Evolutionary conservation across 441 rosid species (phyloP), one percentile per base, ranked within the genome.

Genomic region (Adansonia rubrostipa): DNA sequence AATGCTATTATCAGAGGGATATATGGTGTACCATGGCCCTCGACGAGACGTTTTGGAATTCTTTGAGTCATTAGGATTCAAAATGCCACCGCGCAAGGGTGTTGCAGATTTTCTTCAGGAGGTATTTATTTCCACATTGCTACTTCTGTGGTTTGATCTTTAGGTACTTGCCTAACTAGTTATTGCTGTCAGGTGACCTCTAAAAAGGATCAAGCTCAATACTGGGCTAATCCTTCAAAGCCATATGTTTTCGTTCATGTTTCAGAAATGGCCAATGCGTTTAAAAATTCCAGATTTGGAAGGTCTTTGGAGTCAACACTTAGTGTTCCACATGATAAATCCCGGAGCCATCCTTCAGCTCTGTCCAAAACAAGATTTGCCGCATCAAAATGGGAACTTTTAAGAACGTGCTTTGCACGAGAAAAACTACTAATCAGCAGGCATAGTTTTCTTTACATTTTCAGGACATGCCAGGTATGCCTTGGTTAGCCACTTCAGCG

Each of bases 61-160:
- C 87, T 96, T 96, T n/a, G 95, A 93, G 82, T 93, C 98, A 42
- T 74, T 93, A 71, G 98, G 99, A 40, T 96, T 96, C 84, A 82
- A 75, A 66, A 79, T 93, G 51, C 93, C 98, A 36, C 90, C 92
- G 4, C 89, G 97, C 57, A 96, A 96, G 85, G 98, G 98, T 33
- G 85, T 91, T 74, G 96, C 98, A 24, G 98, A 96, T 91, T 96
- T 96, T 80, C 98, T 96, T 81, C 99, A 92, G 84, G 99, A 96
- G 95, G 99, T 93, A 82, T 72, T 66, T 57, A 71, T 65, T 36
- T 53, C 56, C 14, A 60, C 47, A 36, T 11, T 14, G 61, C 8
- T 54, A 44, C 15, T 28, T 45, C 4, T 60, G 62, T 13, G 56
- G 28, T 56, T 57, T 6, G 74, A 74, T 58, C 61, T n/a, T 11